A percentile compares a stretch with the other conserved stretches of the same genome.
phyloP scores from a whole-genome alignment of 164 flowering plant species.

The Cinnamomum chago region DNA sequence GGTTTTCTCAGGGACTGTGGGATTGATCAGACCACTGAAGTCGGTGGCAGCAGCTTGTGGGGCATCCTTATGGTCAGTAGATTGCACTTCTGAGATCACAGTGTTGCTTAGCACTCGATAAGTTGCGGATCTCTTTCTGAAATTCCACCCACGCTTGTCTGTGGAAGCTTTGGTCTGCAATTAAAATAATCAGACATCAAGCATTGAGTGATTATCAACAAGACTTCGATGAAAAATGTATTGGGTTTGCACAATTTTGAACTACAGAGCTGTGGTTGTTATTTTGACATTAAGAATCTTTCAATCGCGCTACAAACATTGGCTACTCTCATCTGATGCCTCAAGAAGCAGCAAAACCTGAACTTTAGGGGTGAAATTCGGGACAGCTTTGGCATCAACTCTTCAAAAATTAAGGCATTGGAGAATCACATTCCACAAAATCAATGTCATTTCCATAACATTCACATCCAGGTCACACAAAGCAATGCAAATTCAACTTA shows the following conservation, averaged over 20 bases:
- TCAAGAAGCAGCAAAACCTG: background rate
- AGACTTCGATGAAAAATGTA: background rate
- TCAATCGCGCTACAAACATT: background rate
- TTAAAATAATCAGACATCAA: conserved; percentile 1
- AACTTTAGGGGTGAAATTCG: background rate
- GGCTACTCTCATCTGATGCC: background rate
- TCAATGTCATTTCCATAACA: background rate
- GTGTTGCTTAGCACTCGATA: conserved; percentile 80
- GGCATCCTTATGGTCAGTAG: conserved; percentile 45
- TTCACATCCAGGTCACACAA: background rate
- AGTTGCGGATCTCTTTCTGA: conserved; percentile 74
- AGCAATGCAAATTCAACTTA: background rate
- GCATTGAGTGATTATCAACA: background rate
- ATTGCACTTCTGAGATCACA: conserved; percentile 43
- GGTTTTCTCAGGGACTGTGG: conserved; percentile 42
- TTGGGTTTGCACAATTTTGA: conserved; percentile 3
- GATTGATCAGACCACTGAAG: conserved; percentile 27
- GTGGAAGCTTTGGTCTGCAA: conserved; percentile 53
- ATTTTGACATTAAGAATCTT: background rate
- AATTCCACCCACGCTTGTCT: conserved; percentile 88
- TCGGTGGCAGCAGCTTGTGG: conserved; percentile 35
- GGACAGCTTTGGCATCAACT: background rate
- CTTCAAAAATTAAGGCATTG: background rate
- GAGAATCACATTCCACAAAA: too few species aligned
- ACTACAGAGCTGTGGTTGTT: background rate